Evolutionary conservation across 2,329 filamentous ascomycete species (phyloP).

Genomic region (Chrysoporthe deuterocubensis): DNA sequence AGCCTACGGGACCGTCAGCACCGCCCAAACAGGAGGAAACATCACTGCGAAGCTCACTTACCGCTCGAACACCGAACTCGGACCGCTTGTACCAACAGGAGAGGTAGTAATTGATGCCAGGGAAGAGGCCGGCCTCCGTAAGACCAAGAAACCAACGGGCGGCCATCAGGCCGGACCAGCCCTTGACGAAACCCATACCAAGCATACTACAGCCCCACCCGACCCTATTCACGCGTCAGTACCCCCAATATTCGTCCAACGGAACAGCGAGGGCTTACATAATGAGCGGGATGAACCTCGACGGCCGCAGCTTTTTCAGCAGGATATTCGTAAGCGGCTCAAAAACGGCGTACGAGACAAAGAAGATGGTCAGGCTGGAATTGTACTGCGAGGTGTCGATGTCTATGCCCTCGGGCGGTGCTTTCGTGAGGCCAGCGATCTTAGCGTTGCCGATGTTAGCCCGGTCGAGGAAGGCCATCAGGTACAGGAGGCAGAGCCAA

Average conservation of each 20-base stretch:
- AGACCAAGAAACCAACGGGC: conserved; percentile 74
- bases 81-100: conserved; percentile 79
- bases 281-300: conserved; percentile 79
- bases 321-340: conserved; percentile 80
- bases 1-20: conserved; percentile 43
- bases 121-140: conserved; percentile 76
- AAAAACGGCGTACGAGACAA: conserved; percentile 81
- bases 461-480: conserved; percentile 74
- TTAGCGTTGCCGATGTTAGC: conserved; percentile 79
- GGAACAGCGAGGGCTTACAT: conserved; percentile 57
- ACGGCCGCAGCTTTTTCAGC: conserved; percentile 76
- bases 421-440: conserved; percentile 52
- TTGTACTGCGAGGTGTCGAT: conserved; percentile 73
- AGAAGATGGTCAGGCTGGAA: conserved; percentile 79
- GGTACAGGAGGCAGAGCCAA: conserved; percentile 64
- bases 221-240: conserved; percentile 45
- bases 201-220: conserved; percentile 72
- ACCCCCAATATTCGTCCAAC: not conserved
- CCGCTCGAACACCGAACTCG: conserved; percentile 72
- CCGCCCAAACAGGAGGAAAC: not conserved
- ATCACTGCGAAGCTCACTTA: conserved; percentile 18
- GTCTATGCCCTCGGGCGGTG: conserved; percentile 51
- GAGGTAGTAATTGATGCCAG: conserved; percentile 70
- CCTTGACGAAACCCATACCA: conserved; percentile 68
- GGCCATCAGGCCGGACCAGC: conserved; percentile 67